Conservation (phyloP, 2,329 filamentous ascomycete genomes). For the Pestalotiopsis sp. region DNA sequence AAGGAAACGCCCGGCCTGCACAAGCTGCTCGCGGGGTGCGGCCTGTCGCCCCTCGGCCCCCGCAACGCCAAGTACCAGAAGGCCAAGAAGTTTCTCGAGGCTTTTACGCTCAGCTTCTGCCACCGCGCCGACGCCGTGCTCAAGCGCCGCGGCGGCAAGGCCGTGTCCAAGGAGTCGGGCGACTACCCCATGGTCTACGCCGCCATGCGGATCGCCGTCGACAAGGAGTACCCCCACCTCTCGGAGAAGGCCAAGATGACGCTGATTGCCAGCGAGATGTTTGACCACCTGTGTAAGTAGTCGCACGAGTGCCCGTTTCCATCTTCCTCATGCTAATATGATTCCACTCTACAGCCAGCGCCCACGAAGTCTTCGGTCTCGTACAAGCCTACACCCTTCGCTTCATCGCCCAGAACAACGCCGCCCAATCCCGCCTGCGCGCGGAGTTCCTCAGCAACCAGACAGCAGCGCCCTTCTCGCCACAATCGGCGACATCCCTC, state of each 20-base stretch:
- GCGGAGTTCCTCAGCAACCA: neutral
- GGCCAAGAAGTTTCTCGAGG: conserved; percentile 12
- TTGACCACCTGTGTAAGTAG: conserved; percentile 12
- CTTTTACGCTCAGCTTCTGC: conserved; percentile 10
- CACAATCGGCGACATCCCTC: neutral
- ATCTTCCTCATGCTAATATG: neutral
- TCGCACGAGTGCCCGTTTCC: neutral
- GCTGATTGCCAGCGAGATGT: conserved; percentile 7
- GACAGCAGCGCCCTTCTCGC: neutral
- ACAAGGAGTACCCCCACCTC: neutral
- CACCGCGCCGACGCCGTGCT: neutral
- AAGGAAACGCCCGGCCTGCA: conserved; percentile 10
- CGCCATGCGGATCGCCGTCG: neutral
- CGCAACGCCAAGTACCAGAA: neutral
- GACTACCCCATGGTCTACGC: neutral
- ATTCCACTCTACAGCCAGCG: neutral
- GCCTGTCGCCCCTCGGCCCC: neutral
- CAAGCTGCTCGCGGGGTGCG: neutral
- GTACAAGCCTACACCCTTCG: conserved; percentile 9
- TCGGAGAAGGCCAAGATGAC: conserved; percentile 1
- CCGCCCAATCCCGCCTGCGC: neutral
- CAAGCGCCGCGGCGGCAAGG: neutral
- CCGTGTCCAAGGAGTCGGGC: neutral
- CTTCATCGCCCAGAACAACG: conserved; percentile 10
- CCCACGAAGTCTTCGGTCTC: conserved; percentile 4